phyloP scores from a whole-genome alignment of 768 basidiomycete genomes.

The Dendrothele bispora region DNA sequence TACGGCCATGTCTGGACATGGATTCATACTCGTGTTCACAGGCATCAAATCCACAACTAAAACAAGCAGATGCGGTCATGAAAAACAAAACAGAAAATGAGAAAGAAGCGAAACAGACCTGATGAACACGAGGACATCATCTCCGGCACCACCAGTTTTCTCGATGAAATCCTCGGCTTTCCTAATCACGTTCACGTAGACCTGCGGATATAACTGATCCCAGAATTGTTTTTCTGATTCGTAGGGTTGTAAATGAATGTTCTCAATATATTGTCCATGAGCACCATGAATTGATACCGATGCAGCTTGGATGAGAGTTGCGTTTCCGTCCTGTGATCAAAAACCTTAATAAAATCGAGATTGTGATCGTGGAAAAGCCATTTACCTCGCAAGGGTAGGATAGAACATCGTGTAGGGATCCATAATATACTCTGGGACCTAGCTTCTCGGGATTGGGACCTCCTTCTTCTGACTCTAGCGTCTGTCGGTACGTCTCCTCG shows the following conservation, averaged over 20 bases:
- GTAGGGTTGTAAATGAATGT: conserved; percentile 80
- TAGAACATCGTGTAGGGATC: conserved; percentile 90
- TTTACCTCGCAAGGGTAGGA: conserved; percentile 89
- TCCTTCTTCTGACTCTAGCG: conserved; percentile 52
- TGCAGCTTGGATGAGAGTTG: conserved; percentile 78
- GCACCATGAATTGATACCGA: conserved; percentile 76
- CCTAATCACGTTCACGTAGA: conserved; percentile 59
- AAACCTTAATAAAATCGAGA: too few species aligned
- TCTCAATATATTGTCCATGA: conserved; percentile 88
- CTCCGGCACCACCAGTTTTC: conserved; percentile 53
- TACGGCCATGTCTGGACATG: conserved; percentile 92
- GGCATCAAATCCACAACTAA: conserved; percentile 92
- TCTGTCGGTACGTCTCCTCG: conserved; percentile 75
- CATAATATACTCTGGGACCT: conserved; percentile 77
- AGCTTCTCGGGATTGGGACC: conserved; percentile 27
- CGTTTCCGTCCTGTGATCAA: conserved; percentile 70
- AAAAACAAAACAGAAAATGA: background rate
- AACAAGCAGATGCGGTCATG: background rate
- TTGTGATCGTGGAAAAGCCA: background rate
- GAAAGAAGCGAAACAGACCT: conserved; percentile 49
- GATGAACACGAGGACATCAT: conserved; percentile 82
- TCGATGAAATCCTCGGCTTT: conserved; percentile 74
- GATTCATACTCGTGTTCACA: conserved; percentile 86
- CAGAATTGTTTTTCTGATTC: conserved; percentile 74
- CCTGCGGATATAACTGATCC: conserved; percentile 65